phyloP scores from a whole-genome alignment of 257 asterid genomes.

The Fraxinus pennsylvanica region DNA sequence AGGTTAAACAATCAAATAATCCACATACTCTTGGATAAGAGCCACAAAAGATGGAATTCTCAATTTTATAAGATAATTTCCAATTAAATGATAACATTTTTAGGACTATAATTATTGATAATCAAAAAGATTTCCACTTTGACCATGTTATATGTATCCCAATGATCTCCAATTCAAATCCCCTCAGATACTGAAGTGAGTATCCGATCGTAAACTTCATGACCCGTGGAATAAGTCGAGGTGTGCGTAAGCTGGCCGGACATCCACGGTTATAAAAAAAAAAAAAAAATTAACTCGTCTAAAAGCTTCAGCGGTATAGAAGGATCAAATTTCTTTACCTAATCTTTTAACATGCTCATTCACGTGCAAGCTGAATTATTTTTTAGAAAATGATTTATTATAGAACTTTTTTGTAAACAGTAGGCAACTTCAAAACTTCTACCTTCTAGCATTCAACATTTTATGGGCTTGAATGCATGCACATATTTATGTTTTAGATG shows the following conservation, averaged over 20 bases:
- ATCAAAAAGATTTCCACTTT: not conserved
- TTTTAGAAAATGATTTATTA: not conserved
- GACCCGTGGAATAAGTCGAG: no score
- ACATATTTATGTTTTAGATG: not conserved
- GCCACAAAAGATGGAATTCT: constrained; percentile 2
- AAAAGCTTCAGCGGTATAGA: not conserved
- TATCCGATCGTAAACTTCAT: no score
- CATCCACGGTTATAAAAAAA: no score
- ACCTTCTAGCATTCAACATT: not conserved
- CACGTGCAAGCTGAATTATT: not conserved
- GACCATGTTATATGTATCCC: not conserved
- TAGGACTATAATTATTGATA: not conserved
- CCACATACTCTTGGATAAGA: not conserved
- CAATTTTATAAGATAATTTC: constrained; percentile 10
- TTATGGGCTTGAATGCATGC: not conserved
- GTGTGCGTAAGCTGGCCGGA: no score
- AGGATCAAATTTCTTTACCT: not conserved
- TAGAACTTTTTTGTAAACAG: no score
- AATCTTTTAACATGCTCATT: not conserved
- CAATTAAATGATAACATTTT: constrained; percentile 1
- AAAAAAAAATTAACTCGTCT: not conserved
- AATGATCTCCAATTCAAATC: no score
- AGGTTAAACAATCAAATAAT: not conserved
- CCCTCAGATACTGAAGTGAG: no score
- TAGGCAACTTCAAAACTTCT: not conserved